Evolutionary conservation across 164 flowering plant species (phyloP).

Genomic region (Magnolia kwangsiensis): DNA sequence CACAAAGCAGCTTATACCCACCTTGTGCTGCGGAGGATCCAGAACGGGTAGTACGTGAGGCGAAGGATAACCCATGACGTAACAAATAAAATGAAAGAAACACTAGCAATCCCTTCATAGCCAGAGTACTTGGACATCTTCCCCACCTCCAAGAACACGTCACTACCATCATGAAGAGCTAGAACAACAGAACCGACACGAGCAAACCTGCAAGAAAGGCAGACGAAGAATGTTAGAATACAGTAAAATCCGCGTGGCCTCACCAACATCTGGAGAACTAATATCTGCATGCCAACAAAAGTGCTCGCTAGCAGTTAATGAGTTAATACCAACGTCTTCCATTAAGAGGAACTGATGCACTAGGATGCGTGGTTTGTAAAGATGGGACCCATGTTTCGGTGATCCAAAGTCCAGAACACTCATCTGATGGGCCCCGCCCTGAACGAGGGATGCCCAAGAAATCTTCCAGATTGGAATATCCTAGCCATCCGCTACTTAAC

Average conservation of each 20-base stretch:
- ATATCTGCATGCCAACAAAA: neutral
- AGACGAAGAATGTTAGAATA: neutral
- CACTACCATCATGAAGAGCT: constrained; percentile 97
- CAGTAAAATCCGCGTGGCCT: neutral
- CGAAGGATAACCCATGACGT: constrained; percentile 79
- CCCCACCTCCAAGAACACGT: constrained; percentile 82
- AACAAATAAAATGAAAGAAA: constrained; percentile 69
- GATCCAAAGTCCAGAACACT: neutral
- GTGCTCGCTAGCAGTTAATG: neutral
- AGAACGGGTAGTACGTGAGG: constrained; percentile 81
- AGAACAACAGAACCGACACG: constrained; percentile 90
- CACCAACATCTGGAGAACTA: neutral
- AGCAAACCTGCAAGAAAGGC: constrained; percentile 59
- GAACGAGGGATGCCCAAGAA: neutral
- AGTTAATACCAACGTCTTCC: neutral
- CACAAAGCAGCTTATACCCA: constrained; percentile 21
- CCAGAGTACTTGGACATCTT: constrained; percentile 93
- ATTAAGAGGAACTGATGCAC: neutral
- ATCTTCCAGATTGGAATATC: neutral
- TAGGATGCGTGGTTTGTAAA: neutral
- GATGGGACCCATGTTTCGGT: neutral
- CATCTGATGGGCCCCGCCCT: neutral
- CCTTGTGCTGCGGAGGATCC: constrained; percentile 95
- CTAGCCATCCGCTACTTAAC: neutral
- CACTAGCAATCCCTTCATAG: constrained; percentile 66